A percentile compares a stretch with the other conserved stretches of the same genome.
phyloP scores from a whole-genome alignment of 2,329 filamentous ascomycete genomes.

The Fusarium keratoplasticum region DNA sequence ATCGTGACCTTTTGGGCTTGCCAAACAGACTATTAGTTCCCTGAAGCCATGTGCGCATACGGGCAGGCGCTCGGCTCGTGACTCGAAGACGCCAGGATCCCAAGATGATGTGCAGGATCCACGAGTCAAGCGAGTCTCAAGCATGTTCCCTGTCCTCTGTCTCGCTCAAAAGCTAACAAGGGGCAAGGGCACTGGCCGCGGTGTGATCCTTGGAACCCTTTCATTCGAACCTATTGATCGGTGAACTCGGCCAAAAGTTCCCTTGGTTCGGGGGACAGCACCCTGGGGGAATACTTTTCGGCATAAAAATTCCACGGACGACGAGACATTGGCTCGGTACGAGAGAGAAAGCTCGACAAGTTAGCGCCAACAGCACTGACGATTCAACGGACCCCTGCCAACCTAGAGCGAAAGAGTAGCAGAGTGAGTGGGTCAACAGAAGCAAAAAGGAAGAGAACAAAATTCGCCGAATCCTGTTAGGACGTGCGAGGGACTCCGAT shows the following conservation, averaged over 20 bases:
- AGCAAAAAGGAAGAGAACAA: slow-evolving; percentile 17
- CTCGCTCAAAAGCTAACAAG: slow-evolving; percentile 22
- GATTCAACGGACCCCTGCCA: slow-evolving; percentile 17
- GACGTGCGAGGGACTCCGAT: slow-evolving; percentile 21
- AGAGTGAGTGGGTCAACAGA: slow-evolving; percentile 28
- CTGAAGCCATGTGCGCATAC: slow-evolving; percentile 30
- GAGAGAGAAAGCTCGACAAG: slow-evolving; percentile 4
- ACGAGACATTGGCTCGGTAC: background rate
- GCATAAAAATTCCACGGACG: slow-evolving; percentile 1
- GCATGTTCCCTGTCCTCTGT: slow-evolving; percentile 26
- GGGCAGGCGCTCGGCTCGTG: slow-evolving; percentile 38
- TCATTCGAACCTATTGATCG: slow-evolving; percentile 4
- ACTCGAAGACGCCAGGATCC: slow-evolving; percentile 40
- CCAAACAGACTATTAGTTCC: slow-evolving; percentile 5
- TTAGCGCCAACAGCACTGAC: slow-evolving; percentile 12
- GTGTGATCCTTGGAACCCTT: slow-evolving; percentile 6
- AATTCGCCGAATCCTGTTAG: slow-evolving; percentile 30
- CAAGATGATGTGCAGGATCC: slow-evolving; percentile 51
- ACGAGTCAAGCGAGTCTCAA: slow-evolving; percentile 50
- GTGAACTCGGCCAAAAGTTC: slow-evolving; percentile 5
- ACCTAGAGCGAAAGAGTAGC: slow-evolving; percentile 15
- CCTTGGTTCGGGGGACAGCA: background rate
- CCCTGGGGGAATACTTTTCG: background rate
- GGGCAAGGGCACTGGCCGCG: slow-evolving; percentile 13
- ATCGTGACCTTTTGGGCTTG: slow-evolving; percentile 15